Evolutionary conservation across 1,139 yeast genomes (phyloP), one percentile per base, ranked within the genome.

Genomic region (Debaryomyces robertsiae): DNA sequence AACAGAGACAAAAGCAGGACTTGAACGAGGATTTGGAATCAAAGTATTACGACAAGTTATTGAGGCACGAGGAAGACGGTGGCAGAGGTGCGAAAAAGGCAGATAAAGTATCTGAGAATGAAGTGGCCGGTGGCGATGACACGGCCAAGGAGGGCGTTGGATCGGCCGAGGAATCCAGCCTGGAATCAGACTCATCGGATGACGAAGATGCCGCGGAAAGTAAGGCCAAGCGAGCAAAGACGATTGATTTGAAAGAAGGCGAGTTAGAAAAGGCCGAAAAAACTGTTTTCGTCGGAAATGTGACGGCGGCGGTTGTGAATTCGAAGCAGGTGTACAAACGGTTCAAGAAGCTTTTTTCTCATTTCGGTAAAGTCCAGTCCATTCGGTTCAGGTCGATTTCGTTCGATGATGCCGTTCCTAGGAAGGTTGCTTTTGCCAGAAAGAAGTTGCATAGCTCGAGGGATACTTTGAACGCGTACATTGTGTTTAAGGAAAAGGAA

Each of bases 301-400:
- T 93, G 16, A 79, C 88, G 14, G 67, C 81, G 27, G 56, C 69
- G 1, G 90, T 82, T 2, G 78, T 90, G 43, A 75, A 84, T 1
- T 77, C 81, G 33, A 90, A 88, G 60, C 62, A 69, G 38, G 62
- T 69, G 17, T 79, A 79, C 53, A 86, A 82, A 56, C 63, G 69
- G 44, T 84, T 91, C 63, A 86, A 87, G 60, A 70, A 69, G 46
- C 65, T 77, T 16, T 85, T 90, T 49, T 53, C 73, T 9, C 61
- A 75, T 28, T 67, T 64, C 48, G 95, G 94, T 15, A 67, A 72
- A 30, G 74, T 90, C 40, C 81, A 79, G 35, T 84, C 95, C 14
- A 75, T 90, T 41, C 76, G 99, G 59, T 93, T 89, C 69, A 79
- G 99, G 64, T 90, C 98, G 2, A 85, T 94, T 52, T 89, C 96